Conservation (phyloP, 805 yeast species). For the Candida tallmaniae region DNA sequence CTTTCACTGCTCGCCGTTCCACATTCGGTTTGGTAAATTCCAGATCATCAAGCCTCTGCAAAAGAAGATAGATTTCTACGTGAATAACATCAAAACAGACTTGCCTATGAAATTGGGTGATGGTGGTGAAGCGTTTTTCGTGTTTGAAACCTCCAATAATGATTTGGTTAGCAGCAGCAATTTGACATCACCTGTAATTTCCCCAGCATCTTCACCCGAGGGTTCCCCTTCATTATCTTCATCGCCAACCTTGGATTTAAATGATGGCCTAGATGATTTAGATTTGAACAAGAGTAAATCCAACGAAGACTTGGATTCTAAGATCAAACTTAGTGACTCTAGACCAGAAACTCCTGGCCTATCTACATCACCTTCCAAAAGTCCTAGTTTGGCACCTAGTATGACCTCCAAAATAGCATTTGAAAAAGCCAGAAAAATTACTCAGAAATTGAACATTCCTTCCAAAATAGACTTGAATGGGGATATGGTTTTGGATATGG, state of each 20-base stretch:
- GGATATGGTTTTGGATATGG: constrained; percentile 86
- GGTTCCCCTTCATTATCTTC: constrained; percentile 27
- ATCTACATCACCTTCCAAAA: constrained; percentile 11
- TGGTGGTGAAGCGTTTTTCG: constrained; percentile 97
- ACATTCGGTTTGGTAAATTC: constrained; percentile 92
- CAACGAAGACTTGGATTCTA: constrained; percentile 27
- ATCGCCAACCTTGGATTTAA: constrained; percentile 10
- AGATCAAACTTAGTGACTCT: constrained; percentile 19
- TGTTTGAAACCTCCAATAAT: constrained; percentile 73
- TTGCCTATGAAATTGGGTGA: constrained; percentile 96
- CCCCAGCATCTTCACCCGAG: constrained; percentile 61
- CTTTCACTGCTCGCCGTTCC: constrained; percentile 91
- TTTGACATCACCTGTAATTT: constrained; percentile 81
- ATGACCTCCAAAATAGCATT: constrained; percentile 39
- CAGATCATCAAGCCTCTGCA: constrained; percentile 91
- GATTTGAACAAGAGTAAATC: constrained; percentile 21
- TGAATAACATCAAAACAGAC: constrained; percentile 76
- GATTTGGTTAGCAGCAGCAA: constrained; percentile 68
- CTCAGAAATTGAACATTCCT: constrained; percentile 77
- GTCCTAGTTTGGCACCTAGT: constrained; percentile 20
- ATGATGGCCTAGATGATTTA: constrained; percentile 32
- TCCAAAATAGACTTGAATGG: constrained; percentile 86
- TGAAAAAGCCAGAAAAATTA: constrained; percentile 58
- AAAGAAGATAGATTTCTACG: constrained; percentile 84
- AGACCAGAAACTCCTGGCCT: constrained; percentile 9